Evolutionary conservation across 148 eudicot genomes (phyloP).

Genomic region (Rhododendron williamsianum): DNA sequence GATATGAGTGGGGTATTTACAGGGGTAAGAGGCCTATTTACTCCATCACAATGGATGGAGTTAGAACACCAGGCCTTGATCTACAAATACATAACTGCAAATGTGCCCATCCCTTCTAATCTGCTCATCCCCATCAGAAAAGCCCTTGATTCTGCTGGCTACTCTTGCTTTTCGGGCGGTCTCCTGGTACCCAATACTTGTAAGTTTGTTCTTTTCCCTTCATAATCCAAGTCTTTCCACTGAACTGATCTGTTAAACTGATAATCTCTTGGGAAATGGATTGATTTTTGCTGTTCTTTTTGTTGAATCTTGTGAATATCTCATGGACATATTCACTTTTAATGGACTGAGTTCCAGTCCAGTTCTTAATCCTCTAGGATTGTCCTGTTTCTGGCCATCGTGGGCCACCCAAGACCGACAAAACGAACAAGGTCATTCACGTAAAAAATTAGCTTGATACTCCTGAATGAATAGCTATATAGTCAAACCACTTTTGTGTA

Average conservation of each 20-base stretch:
- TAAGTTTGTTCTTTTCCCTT: conserved; percentile 16
- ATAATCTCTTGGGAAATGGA: neutral
- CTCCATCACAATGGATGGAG: conserved; percentile 71
- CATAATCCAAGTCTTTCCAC: neutral
- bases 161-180: conserved; percentile 26
- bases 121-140: conserved; percentile 56
- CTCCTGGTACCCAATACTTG: conserved; percentile 36
- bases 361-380: too few relatives aligned
- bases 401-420: neutral
- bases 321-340: neutral
- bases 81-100: conserved; percentile 57
- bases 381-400: too few relatives aligned
- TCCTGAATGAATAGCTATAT: neutral
- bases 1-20: conserved; percentile 31
- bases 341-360: neutral
- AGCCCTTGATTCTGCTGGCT: conserved; percentile 60
- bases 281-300: neutral
- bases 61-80: conserved; percentile 74
- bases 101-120: conserved; percentile 52
- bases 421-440: neutral
- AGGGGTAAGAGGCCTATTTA: conserved; percentile 51
- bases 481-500: neutral
- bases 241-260: neutral
- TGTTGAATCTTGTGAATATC: neutral
- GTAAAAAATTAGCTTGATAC: neutral